These are phyloP conservation scores for Aspergillus carlsbadensis DNA, from an alignment of 495 filamentous ascomycete species.

Conservation along the genomic window DNA sequence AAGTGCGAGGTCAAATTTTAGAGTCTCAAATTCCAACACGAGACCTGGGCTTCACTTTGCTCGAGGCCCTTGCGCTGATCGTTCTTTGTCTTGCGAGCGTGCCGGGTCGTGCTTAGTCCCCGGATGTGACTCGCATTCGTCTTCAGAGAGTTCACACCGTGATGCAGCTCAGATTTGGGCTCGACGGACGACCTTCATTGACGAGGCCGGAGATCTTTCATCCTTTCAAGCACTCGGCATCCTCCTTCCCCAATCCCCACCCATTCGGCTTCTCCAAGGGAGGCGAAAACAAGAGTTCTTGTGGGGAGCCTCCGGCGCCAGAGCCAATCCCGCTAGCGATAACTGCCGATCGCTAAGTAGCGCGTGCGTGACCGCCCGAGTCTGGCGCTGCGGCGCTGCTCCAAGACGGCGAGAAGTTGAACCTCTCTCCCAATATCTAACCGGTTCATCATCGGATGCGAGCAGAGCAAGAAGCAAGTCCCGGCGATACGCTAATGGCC, in stretches of 20 bases:
- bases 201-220: not conserved
- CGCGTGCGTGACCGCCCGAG: not conserved
- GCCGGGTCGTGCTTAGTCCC: too few species aligned
- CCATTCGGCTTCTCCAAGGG: not conserved
- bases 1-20: not conserved
- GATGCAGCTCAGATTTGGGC: not conserved
- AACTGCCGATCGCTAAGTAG: slow-evolving; percentile 6
- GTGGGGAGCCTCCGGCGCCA: not conserved
- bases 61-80: not conserved
- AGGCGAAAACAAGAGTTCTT: slow-evolving; percentile 11
- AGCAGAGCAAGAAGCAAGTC: too few species aligned
- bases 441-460: too few species aligned
- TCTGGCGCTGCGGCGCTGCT: not conserved
- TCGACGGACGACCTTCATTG: not conserved
- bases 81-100: not conserved
- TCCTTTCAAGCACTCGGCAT: not conserved
- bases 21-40: too few species aligned
- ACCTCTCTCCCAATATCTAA: too few species aligned
- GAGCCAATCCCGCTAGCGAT: not conserved
- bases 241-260: not conserved
- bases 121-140: too few species aligned
- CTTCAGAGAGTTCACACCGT: not conserved
- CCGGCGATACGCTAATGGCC: too few species aligned
- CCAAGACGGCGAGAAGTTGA: too few species aligned
- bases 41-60: not conserved